phyloP scores from a whole-genome alignment of 208 protist genomes.

The Crithidia thermophila region DNA sequence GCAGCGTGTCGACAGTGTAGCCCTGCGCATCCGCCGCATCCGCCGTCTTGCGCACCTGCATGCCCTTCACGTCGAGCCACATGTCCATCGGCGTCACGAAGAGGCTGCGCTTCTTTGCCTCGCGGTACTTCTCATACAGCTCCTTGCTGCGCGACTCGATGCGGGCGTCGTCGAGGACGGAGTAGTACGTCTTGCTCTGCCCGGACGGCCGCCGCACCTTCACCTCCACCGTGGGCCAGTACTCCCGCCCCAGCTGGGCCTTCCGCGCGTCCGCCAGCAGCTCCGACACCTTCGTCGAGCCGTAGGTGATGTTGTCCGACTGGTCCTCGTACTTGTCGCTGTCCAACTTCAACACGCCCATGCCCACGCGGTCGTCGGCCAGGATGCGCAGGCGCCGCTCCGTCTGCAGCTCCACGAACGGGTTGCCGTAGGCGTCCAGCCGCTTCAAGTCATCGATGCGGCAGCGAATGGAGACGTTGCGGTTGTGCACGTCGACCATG shows the following conservation, averaged over 20 bases:
- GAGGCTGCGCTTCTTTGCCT: constrained; percentile 89
- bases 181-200: constrained; percentile 89
- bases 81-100: constrained; percentile 91
- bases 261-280: constrained; percentile 90
- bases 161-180: constrained; percentile 81
- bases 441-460: constrained; percentile 82
- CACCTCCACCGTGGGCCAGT: constrained; percentile 90
- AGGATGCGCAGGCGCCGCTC: constrained; percentile 87
- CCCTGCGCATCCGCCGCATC: constrained; percentile 69
- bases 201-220: constrained; percentile 88
- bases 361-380: constrained; percentile 76
- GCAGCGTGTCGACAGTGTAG: constrained; percentile 76
- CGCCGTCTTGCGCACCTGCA: constrained; percentile 67
- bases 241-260: constrained; percentile 85
- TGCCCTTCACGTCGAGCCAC: constrained; percentile 86
- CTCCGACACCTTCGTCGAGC: constrained; percentile 73
- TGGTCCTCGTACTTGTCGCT: constrained; percentile 92
- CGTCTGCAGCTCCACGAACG: constrained; percentile 85
- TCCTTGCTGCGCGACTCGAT: constrained; percentile 80
- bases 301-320: constrained; percentile 83
- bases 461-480: constrained; percentile 86
- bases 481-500: constrained; percentile 90
- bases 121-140: constrained; percentile 82
- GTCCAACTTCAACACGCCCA: constrained; percentile 89
- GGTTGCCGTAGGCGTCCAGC: constrained; percentile 69